These are phyloP conservation scores for Trichosporon ovoides DNA, from an alignment of 1,284 basidiomycete genomes.

Conservation along the genomic window DNA sequence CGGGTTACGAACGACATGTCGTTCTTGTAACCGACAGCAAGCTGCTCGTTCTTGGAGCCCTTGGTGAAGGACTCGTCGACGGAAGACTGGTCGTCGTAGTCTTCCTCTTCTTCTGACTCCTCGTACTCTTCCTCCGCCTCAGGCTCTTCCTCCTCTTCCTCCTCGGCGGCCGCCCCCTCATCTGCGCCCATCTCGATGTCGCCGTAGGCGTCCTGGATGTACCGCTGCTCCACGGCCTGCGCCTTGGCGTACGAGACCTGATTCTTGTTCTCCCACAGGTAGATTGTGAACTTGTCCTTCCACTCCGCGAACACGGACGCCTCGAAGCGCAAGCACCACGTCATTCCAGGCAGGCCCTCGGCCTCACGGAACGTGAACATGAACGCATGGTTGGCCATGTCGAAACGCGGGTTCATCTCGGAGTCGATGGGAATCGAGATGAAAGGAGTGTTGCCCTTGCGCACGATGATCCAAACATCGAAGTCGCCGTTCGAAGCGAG, in stretches of 20 bases:
- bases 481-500: conserved; percentile 59
- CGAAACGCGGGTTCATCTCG: conserved; percentile 58
- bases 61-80: conserved; percentile 47
- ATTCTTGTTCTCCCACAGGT: conserved; percentile 79
- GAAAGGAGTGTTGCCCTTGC: conserved; percentile 41
- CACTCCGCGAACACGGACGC: conserved; percentile 60
- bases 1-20: conserved; percentile 93
- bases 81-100: conserved; percentile 63
- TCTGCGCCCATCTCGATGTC: conserved; percentile 67
- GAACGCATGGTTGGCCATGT: conserved; percentile 56
- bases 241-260: conserved; percentile 70
- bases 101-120: conserved; percentile 52
- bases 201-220: conserved; percentile 61
- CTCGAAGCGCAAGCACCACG: conserved; percentile 77
- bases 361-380: conserved; percentile 58
- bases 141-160: conserved; percentile 51
- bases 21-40: conserved; percentile 93
- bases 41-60: conserved; percentile 74
- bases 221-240: conserved; percentile 65
- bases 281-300: conserved; percentile 63
- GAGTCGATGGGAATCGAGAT: conserved; percentile 49
- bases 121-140: conserved; percentile 35
- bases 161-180: conserved; percentile 47
- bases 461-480: conserved; percentile 48
- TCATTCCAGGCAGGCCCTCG: conserved; percentile 59